Evolutionary conservation across 495 filamentous ascomycete genomes (phyloP).

Genomic region (Hypoxylon lenormandii): DNA sequence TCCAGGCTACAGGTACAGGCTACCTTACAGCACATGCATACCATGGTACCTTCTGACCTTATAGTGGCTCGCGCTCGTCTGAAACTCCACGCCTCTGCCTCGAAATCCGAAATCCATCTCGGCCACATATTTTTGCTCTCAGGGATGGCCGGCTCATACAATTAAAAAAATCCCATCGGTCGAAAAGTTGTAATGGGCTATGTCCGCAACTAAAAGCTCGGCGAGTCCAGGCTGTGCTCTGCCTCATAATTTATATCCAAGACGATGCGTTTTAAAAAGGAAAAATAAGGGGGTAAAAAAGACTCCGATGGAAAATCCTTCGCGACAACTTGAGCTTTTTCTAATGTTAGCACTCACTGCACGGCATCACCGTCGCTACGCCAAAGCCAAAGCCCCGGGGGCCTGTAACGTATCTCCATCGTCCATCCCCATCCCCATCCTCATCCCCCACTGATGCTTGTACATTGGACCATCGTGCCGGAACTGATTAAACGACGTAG

Average conservation of each 20-base stretch:
- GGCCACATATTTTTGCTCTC: slow-evolving; percentile 17
- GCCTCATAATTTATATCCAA: too few relatives aligned
- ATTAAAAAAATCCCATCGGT: slow-evolving; percentile 5
- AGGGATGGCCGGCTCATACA: slow-evolving; percentile 33
- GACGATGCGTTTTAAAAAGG: slow-evolving; percentile 11
- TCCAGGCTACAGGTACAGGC: too few relatives aligned
- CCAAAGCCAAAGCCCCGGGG: slow-evolving; percentile 18
- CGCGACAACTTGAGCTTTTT: slow-evolving; percentile 26
- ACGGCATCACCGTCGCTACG: slow-evolving; percentile 38
- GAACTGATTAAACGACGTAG: slow-evolving; percentile 31
- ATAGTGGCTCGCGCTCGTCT: slow-evolving; percentile 39
- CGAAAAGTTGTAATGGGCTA: slow-evolving; percentile 13
- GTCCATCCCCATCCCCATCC: too few relatives aligned
- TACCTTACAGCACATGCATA: slow-evolving; percentile 13
- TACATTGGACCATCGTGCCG: slow-evolving; percentile 31
- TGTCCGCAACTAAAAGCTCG: slow-evolving; percentile 31
- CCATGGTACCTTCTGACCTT: background rate
- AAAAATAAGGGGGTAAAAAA: slow-evolving; percentile 28
- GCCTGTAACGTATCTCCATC: slow-evolving; percentile 47
- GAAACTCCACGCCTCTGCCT: slow-evolving; percentile 31
- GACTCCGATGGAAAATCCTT: slow-evolving; percentile 43
- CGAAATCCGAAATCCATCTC: slow-evolving; percentile 31
- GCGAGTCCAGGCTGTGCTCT: slow-evolving; percentile 1
- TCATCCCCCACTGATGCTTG: slow-evolving; percentile 31
- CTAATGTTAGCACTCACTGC: slow-evolving; percentile 47